These are phyloP conservation scores for Paratinospora sagittata DNA, from an alignment of 164 flowering plant genomes.

Conservation along the genomic window DNA sequence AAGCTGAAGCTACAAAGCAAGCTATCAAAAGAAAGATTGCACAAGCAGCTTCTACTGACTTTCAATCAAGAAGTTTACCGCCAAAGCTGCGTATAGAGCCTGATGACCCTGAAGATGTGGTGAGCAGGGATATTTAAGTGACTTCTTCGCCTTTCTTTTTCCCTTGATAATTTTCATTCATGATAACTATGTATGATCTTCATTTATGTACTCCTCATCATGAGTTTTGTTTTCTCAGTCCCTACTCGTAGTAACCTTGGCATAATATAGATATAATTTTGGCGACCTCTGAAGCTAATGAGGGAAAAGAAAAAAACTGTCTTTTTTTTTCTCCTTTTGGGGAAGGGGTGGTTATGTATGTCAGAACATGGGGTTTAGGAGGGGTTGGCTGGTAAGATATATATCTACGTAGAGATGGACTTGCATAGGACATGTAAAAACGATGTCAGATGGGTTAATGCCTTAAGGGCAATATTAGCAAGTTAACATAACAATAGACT, in stretches of 20 bases:
- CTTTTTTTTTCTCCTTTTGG: no score
- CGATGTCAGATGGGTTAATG: not conserved
- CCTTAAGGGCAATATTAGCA: not conserved
- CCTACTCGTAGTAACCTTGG: no score
- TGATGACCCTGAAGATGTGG: slow-evolving; percentile 96
- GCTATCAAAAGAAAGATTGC: slow-evolving; percentile 92
- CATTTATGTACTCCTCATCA: not conserved
- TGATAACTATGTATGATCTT: not conserved
- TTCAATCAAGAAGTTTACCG: slow-evolving; percentile 64
- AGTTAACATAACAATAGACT: not conserved
- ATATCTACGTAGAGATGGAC: no score
- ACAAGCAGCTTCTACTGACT: slow-evolving; percentile 58
- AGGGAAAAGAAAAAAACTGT: no score
- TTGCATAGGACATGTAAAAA: not conserved
- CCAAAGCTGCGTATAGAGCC: slow-evolving; percentile 85
- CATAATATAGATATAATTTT: no score
- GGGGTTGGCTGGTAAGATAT: no score
- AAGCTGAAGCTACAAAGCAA: slow-evolving; percentile 92
- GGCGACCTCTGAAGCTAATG: no score
- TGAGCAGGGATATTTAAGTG: slow-evolving; percentile 25
- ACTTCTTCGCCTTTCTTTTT: not conserved
- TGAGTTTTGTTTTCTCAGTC: not conserved
- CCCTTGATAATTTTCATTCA: not conserved
- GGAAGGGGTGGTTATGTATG: no score
- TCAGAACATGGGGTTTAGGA: no score